Base-by-base conservation (phyloP, 768 basidiomycete species). In the Mycena chlorophos region DNA sequence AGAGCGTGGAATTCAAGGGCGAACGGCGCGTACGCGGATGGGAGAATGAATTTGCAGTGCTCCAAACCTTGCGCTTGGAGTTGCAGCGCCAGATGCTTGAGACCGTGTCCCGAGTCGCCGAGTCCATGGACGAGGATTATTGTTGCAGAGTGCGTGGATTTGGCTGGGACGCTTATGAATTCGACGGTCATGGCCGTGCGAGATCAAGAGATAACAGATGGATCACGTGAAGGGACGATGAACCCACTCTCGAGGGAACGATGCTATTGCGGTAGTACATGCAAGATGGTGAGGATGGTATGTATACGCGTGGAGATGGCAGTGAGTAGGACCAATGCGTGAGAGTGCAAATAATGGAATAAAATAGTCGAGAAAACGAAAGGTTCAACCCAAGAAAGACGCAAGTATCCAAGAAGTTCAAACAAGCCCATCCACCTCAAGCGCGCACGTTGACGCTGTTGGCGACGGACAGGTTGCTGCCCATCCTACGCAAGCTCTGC, bases 111-210 rank as follows among this genome's bases (percentile, higher is more conserved):
- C 0, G 56, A 57, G 39, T 57, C 56, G 13, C 56, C 56, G 17
- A 52, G n/a, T 10, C 51, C 57, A 58, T 62, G 61, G 31, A 62
- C 28, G 40, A 62, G 55, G 39, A 62, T 58, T 20, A 62, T 31
- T 17, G 56, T 57, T 14, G 56, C 56, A 0, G 56, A 57, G 16
- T 57, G 56, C 37, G 38, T 39, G 4, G 45, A 6, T 39, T n/a
- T 30, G 4, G 56, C 43, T 6, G 56, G 46, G 23, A 57, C 38
- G 27, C 23, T 49, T 51, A 57, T 40, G 17, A 57, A 57, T 42
- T 42, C 40, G 22, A 19, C 20, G 13, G 22, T 42, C 8, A n/a
- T 37, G 34, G 34, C n/a, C 34, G n/a, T 37, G n/a, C n/a, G n/a
- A n/a, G n/a, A n/a, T n/a, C n/a, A 10, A 37, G 34, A 10, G 10